Percentiles rank a stretch among this genome's conserved stretches.
Evolutionary conservation across 108 stramenopile genomes (phyloP).

Genomic region (Bacterosira constricta): DNA sequence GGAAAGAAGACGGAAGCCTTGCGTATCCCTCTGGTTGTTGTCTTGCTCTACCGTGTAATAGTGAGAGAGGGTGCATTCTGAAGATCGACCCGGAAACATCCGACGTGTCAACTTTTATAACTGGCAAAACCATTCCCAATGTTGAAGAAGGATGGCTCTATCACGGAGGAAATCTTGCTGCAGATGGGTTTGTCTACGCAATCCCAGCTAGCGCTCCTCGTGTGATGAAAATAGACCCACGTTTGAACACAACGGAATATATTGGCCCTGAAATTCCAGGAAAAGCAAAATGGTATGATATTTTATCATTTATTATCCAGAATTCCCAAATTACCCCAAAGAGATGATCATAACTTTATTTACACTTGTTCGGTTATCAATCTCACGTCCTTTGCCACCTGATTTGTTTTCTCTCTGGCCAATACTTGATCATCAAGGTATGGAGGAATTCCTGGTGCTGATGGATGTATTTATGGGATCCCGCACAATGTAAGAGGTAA

Average conservation of each 20-base stretch:
- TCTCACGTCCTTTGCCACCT: too few species aligned
- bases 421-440: slow-evolving; percentile 12
- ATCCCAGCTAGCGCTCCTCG: slow-evolving; percentile 67
- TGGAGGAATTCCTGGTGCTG: slow-evolving; percentile 57
- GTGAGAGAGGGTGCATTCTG: slow-evolving; percentile 47
- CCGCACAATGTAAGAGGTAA: slow-evolving; percentile 55
- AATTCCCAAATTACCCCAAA: too few species aligned
- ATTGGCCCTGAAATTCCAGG: slow-evolving; percentile 54
- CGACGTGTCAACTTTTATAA: slow-evolving; percentile 55
- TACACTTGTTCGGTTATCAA: too few species aligned
- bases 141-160: slow-evolving; percentile 65
- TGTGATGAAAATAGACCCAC: slow-evolving; percentile 63
- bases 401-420: background rate
- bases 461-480: slow-evolving; percentile 71
- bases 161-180: slow-evolving; percentile 64
- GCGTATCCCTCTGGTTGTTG: slow-evolving; percentile 59
- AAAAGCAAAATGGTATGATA: slow-evolving; percentile 56
- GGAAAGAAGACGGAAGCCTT: slow-evolving; percentile 19
- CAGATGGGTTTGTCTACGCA: slow-evolving; percentile 63
- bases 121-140: slow-evolving; percentile 23
- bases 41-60: slow-evolving; percentile 64
- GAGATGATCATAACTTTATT: too few species aligned
- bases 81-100: slow-evolving; percentile 64
- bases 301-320: background rate
- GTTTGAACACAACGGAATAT: slow-evolving; percentile 43